Conservation (phyloP, 805 yeast species). For the Kuraishia piskuri region DNA sequence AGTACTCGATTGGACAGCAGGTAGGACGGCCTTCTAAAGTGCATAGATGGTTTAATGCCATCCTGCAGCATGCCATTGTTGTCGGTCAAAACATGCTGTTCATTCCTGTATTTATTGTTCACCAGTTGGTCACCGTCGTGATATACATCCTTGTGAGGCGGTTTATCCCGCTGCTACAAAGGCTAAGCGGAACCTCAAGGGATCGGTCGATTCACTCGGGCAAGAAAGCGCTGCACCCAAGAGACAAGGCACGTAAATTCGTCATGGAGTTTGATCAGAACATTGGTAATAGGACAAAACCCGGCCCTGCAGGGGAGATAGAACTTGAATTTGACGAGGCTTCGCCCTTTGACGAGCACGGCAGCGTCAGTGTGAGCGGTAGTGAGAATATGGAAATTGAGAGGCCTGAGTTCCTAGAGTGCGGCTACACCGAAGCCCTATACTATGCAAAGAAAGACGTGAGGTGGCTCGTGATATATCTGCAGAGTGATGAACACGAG, state of each 20-base stretch:
- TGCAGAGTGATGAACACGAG: constrained; percentile 69
- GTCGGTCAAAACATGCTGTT: neutral
- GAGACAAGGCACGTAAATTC: constrained; percentile 24
- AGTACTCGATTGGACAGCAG: neutral
- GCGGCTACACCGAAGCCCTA: constrained; percentile 76
- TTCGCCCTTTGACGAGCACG: neutral
- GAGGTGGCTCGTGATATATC: constrained; percentile 62
- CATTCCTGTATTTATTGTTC: neutral
- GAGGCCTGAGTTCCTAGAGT: constrained; percentile 45
- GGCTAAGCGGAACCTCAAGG: neutral
- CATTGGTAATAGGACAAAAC: constrained; percentile 4
- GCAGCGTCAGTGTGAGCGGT: neutral
- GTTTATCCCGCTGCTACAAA: neutral
- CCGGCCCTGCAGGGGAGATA: constrained; percentile 6
- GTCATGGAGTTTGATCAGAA: constrained; percentile 22
- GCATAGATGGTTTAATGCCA: neutral
- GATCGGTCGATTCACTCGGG: neutral
- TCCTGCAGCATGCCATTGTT: neutral
- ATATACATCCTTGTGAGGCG: neutral
- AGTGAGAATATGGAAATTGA: constrained; percentile 7
- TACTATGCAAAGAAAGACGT: constrained; percentile 60
- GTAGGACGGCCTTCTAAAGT: neutral
- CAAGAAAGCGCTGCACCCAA: constrained; percentile 12
- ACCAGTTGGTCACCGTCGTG: neutral
- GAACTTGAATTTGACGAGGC: neutral